Percentiles rank a stretch among this genome's conserved stretches.
These are phyloP conservation scores for Monosporascus ibericus DNA, from an alignment of 2,329 filamentous ascomycete species.

Conservation along the genomic window DNA sequence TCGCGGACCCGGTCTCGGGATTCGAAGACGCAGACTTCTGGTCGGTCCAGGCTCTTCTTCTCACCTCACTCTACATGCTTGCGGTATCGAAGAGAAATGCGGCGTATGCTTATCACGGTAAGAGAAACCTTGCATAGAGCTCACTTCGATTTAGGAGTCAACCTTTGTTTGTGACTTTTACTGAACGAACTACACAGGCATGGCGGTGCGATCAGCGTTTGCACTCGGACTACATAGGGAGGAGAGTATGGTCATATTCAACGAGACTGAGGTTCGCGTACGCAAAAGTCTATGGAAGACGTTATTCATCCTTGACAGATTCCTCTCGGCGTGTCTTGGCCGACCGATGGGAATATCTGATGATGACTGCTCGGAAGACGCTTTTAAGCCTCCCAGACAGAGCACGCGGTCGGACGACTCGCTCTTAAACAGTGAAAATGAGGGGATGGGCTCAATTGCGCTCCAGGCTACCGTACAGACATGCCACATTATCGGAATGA, in stretches of 20 bases:
- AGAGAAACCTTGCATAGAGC: slow-evolving; percentile 9
- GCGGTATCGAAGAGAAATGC: slow-evolving; percentile 56
- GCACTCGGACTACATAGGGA: slow-evolving; percentile 57
- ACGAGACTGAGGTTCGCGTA: slow-evolving; percentile 35
- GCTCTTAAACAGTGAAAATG: slow-evolving; percentile 6
- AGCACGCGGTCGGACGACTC: slow-evolving; percentile 5
- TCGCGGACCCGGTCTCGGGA: slow-evolving; percentile 38
- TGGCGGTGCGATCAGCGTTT: slow-evolving; percentile 58
- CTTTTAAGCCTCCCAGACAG: slow-evolving; percentile 23
- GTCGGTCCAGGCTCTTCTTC: slow-evolving; percentile 55
- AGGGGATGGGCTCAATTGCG: slow-evolving; percentile 23
- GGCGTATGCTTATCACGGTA: slow-evolving; percentile 56
- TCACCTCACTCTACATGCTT: slow-evolving; percentile 61
- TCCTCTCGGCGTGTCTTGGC: slow-evolving; percentile 57
- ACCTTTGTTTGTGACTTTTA: not conserved
- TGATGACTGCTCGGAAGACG: slow-evolving; percentile 52
- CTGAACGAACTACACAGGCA: slow-evolving; percentile 34
- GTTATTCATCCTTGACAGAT: slow-evolving; percentile 58
- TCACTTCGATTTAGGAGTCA: not conserved
- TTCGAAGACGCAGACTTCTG: slow-evolving; percentile 60
- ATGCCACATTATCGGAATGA: slow-evolving; percentile 51
- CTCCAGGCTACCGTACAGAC: slow-evolving; percentile 52
- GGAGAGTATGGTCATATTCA: slow-evolving; percentile 51
- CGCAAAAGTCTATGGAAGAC: slow-evolving; percentile 58
- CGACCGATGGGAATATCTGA: slow-evolving; percentile 56